Evolutionary conservation across 2,329 filamentous ascomycete species (phyloP), one percentile per base, ranked within the genome.

Genomic region (Pezicula radicicola): DNA sequence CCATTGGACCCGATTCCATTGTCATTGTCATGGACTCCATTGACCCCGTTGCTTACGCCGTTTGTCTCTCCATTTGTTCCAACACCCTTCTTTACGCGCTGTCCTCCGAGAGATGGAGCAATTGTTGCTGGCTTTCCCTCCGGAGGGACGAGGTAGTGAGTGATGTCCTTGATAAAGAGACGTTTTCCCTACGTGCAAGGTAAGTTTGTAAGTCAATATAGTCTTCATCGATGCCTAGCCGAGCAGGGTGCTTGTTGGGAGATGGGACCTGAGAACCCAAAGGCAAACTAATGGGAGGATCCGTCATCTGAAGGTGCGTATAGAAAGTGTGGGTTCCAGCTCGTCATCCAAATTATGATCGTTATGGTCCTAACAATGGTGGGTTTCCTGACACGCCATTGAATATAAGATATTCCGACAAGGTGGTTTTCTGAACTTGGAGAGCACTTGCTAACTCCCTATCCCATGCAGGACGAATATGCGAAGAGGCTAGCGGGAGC

Each of bases 161-260:
- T 87, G 75, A 97, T 99, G 70, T 97, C 94, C 72, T 99, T 99
- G 80, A 99, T 94, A 75, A 97, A 97, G 63, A 96, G 76, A 62
- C 93, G 89, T 76, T 96, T 96, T 64, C 85, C 88, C 89, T 95
- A 61, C 25, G 25, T 66, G 63, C 51, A 66, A 60, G 66, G 71
- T 78, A 69, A 75, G 71, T 69, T 69, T 33, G 30, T 33, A 33
- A 12, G 9, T 33, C 30, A 33, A 13, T 3, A 33, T 33, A 13
- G 12, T 33, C 30, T 33, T 33, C 9, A 13, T 13, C 3, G 30
- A 33, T 33, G 9, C 30, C 30, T 33, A 10, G 30, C 4, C 12
- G 6, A 33, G 30, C 30, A 33, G 30, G 9, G 30, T 33, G 30
- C 9, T 33, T 33, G 30, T 33, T 33, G 12, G 12, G 9, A 33